Conservation (phyloP, 2,329 filamentous ascomycete species). For the Xylaria sp. region DNA sequence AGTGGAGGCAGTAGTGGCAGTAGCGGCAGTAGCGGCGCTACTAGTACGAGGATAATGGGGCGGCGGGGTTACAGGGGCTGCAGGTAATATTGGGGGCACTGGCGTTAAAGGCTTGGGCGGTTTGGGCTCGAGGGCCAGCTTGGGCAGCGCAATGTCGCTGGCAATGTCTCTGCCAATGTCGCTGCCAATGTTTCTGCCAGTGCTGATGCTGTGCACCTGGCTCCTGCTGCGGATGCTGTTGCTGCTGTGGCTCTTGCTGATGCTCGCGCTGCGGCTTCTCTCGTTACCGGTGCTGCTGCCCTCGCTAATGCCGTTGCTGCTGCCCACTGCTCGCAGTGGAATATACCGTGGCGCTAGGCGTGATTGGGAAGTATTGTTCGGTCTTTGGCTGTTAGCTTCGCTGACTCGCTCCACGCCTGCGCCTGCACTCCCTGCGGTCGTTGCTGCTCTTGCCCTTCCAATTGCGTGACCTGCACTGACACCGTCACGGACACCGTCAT, state of each 20-base stretch:
- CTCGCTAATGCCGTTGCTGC: not conserved
- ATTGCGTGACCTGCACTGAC: too few species aligned
- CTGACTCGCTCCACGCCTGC: not conserved
- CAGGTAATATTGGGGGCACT: conserved; percentile 14
- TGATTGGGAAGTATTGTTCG: conserved; percentile 27
- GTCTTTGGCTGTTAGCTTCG: conserved; percentile 20
- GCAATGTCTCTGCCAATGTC: too few species aligned
- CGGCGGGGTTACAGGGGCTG: conserved; percentile 29
- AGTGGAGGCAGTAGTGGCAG: not conserved
- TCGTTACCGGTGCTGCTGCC: not conserved
- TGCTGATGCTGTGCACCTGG: too few species aligned
- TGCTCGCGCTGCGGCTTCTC: not conserved
- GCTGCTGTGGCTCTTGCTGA: not conserved
- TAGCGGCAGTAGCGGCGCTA: not conserved
- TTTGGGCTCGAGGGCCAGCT: not conserved
- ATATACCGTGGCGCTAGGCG: conserved; percentile 3
- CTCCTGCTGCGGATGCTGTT: not conserved
- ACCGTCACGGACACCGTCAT: not conserved
- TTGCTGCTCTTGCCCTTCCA: not conserved
- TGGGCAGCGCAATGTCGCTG: not conserved
- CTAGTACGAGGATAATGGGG: conserved; percentile 7
- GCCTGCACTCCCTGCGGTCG: not conserved
- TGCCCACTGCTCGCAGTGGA: not conserved
- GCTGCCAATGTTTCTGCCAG: too few species aligned
- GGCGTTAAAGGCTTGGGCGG: not conserved